These are phyloP conservation scores for Calonectria naviculata DNA, from an alignment of 2,329 filamentous ascomycete genomes.

Conservation along the genomic window DNA sequence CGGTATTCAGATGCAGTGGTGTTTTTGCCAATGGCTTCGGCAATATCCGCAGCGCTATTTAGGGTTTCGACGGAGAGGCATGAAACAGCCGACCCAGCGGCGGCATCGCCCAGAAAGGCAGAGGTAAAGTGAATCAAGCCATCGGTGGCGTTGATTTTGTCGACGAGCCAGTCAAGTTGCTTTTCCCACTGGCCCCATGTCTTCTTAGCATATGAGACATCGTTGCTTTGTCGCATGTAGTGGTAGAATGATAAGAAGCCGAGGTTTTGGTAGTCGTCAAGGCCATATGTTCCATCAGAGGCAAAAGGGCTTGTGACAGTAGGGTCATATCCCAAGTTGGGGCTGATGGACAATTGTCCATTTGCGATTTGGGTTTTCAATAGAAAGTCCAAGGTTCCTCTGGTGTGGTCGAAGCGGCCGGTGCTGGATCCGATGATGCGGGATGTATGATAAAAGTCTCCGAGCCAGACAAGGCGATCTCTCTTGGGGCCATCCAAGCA, in stretches of 20 bases:
- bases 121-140: constrained; percentile 1
- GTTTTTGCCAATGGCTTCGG: neutral
- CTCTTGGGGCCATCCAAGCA: constrained; percentile 18
- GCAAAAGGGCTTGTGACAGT: neutral
- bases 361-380: neutral
- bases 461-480: constrained; percentile 9
- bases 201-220: neutral
- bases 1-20: neutral
- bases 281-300: neutral
- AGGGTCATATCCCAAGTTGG: constrained; percentile 11
- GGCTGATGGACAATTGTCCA: constrained; percentile 1
- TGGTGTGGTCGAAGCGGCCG: neutral
- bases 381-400: neutral
- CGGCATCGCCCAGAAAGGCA: constrained; percentile 8
- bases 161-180: constrained; percentile 4
- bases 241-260: constrained; percentile 11
- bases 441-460: constrained; percentile 11
- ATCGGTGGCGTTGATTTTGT: constrained; percentile 11
- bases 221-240: constrained; percentile 1
- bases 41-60: neutral
- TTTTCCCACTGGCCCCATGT: constrained; percentile 9
- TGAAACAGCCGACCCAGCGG: constrained; percentile 1
- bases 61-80: neutral
- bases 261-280: constrained; percentile 3
- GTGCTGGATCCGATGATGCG: constrained; percentile 10